A percentile compares a stretch with the other conserved stretches of the same genome.
phyloP scores from a whole-genome alignment of 176 grass and related monocot species.

The Cenchrus purpureus region DNA sequence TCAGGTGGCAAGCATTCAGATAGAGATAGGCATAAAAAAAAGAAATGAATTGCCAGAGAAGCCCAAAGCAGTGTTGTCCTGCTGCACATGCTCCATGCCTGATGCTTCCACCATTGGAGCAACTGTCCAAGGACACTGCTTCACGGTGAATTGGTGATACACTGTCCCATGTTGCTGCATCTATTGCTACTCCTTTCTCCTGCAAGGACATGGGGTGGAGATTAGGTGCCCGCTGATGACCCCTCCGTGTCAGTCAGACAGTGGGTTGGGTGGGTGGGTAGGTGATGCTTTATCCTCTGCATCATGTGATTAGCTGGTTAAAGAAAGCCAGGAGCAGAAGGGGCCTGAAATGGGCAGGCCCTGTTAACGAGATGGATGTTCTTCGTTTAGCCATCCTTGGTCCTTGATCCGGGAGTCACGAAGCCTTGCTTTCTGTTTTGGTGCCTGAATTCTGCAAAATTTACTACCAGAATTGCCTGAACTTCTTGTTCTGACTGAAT shows the following conservation, averaged over 20 bases:
- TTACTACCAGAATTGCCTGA: neutral
- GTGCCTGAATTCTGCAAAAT: neutral
- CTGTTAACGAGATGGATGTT: conserved; percentile 22
- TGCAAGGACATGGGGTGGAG: neutral
- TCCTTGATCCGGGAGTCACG: neutral
- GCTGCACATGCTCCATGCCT: neutral
- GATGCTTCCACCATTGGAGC: neutral
- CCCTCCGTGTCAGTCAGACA: conserved; percentile 22
- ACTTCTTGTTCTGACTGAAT: neutral
- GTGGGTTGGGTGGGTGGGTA: neutral
- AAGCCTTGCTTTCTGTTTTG: neutral
- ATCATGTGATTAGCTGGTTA: neutral
- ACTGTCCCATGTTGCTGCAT: neutral
- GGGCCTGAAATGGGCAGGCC: neutral
- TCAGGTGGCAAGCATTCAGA: neutral
- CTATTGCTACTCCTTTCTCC: neutral
- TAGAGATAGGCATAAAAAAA: neutral
- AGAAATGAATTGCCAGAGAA: neutral
- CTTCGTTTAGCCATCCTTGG: neutral
- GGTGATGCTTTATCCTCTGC: neutral
- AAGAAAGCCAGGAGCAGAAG: neutral
- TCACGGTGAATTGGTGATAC: neutral
- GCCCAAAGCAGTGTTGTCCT: neutral
- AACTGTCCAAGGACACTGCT: neutral
- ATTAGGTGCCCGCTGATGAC: neutral